Base-by-base conservation (phyloP, 1,284 basidiomycete genomes). In the Coriolopsis trogii region DNA sequence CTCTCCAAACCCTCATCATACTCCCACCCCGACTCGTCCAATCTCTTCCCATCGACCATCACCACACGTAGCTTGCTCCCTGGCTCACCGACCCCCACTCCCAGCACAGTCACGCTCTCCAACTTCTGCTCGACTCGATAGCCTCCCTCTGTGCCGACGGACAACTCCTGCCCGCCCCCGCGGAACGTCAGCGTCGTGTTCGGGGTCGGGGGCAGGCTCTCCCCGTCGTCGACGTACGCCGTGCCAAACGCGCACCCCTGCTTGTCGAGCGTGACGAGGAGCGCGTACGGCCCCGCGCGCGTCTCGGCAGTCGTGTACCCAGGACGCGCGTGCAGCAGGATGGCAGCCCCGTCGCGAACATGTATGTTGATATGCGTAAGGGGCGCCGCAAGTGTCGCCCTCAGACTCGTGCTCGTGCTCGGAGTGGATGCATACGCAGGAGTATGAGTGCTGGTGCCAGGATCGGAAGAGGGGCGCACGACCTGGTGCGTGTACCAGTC, bases 401-500 rank as follows among this genome's bases (percentile, higher is more conserved):
- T n/a, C n/a, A n/a, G n/a, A n/a, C n/a, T n/a, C n/a, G n/a, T n/a
- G n/a, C n/a, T n/a, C n/a, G n/a, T n/a, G n/a, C n/a, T n/a, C n/a
- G n/a, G n/a, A n/a, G n/a, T n/a, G n/a, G n/a, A n/a, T n/a, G n/a
- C n/a, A n/a, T n/a, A n/a, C n/a, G n/a, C n/a, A n/a, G n/a, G n/a
- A n/a, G n/a, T n/a, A n/a, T n/a, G 74, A 5, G 77, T 78, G 1
- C 75, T 77, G 48, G 73, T 74, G 8, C 33, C 21, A 13, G 61
- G 63, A 24, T 73, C 72, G 6, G 64, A 39, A 6, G 69, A 63
- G 20, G 66, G 69, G 55, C 75, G 69, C 34, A 80, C 76, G 34
- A 73, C 72, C 34, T 79, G 70, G 62, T 88, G 85, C 0, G 84
- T 89, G 70, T 84, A 91, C 81, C 86, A 90, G 68, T 91, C 88